phyloP scores from a whole-genome alignment of 441 rosid genomes.

The Eugenia klotzschiana region DNA sequence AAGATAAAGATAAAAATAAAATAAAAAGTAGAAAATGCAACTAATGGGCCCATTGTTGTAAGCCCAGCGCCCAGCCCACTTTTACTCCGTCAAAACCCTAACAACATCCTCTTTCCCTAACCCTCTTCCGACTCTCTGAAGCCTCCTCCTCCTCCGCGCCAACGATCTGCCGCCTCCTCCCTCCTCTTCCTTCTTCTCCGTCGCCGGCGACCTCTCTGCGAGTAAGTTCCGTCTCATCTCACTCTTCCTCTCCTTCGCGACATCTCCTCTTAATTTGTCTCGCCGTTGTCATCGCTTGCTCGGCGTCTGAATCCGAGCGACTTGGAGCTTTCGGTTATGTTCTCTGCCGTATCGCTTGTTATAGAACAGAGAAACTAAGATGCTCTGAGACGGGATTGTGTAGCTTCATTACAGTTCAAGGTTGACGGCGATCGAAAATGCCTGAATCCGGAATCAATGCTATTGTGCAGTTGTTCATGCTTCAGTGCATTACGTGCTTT shows the following conservation, averaged over 20 bases:
- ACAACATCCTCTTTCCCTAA: neutral
- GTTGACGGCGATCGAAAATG: neutral
- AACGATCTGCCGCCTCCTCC: neutral
- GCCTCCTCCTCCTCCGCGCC: neutral
- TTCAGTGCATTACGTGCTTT: neutral
- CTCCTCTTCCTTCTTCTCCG: neutral
- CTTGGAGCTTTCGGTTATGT: neutral
- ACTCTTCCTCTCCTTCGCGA: neutral
- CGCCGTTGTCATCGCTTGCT: neutral
- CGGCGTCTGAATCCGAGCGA: neutral
- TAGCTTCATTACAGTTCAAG: neutral
- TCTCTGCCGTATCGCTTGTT: neutral
- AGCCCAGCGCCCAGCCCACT: neutral
- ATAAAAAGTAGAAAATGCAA: neutral
- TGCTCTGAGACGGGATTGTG: neutral
- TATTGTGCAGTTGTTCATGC: neutral
- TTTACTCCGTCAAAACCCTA: neutral
- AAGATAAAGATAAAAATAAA: too few species aligned
- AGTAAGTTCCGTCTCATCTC: neutral
- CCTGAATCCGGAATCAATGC: neutral
- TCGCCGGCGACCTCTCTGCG: neutral
- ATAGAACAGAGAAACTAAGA: too few species aligned
- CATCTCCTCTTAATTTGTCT: neutral
- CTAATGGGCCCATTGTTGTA: neutral
- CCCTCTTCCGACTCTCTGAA: neutral